Conservation (phyloP, 352 stramenopile genomes). For the Globisporangium sylvaticum region DNA sequence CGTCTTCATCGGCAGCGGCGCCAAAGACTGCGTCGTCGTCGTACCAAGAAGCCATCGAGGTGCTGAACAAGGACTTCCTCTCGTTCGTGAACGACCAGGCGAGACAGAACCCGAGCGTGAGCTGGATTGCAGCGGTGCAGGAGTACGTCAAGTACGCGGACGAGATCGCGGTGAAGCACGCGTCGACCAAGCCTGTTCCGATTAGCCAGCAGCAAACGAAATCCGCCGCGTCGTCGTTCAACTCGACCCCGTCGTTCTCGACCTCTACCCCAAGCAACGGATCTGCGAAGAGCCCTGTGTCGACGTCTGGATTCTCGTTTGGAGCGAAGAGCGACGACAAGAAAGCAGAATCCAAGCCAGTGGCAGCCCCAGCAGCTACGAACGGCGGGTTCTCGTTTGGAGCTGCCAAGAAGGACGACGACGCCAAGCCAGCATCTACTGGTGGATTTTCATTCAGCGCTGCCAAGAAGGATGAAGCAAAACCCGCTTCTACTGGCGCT, state of each 20-base stretch:
- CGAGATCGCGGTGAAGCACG: conserved; percentile 57
- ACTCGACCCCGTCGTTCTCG: conserved; percentile 2
- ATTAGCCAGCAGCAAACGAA: conserved; percentile 25
- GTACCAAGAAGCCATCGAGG: conserved; percentile 77
- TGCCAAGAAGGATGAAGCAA: conserved; percentile 12
- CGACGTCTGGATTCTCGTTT: conserved; percentile 18
- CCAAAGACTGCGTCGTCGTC: conserved; percentile 16
- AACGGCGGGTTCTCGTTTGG: conserved; percentile 34
- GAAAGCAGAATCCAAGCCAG: conserved; percentile 9
- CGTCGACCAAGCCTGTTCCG: conserved; percentile 53
- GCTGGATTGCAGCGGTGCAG: conserved; percentile 62
- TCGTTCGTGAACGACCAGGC: conserved; percentile 63
- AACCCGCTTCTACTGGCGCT: conserved; percentile 14
- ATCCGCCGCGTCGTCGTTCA: conserved; percentile 9
- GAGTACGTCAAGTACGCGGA: conserved; percentile 74
- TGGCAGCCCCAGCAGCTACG: conserved; percentile 8
- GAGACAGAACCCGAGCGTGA: conserved; percentile 59
- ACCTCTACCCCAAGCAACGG: background rate
- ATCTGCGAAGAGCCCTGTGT: conserved; percentile 6
- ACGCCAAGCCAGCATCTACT: conserved; percentile 13
- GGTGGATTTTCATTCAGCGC: conserved; percentile 41
- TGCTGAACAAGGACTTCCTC: conserved; percentile 81
- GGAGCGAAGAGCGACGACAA: conserved; percentile 10
- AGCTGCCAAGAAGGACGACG: conserved; percentile 11
- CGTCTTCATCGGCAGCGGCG: background rate